Base-by-base conservation (phyloP, 169 alveolate genomes). In the Eimeria zaria region DNA sequence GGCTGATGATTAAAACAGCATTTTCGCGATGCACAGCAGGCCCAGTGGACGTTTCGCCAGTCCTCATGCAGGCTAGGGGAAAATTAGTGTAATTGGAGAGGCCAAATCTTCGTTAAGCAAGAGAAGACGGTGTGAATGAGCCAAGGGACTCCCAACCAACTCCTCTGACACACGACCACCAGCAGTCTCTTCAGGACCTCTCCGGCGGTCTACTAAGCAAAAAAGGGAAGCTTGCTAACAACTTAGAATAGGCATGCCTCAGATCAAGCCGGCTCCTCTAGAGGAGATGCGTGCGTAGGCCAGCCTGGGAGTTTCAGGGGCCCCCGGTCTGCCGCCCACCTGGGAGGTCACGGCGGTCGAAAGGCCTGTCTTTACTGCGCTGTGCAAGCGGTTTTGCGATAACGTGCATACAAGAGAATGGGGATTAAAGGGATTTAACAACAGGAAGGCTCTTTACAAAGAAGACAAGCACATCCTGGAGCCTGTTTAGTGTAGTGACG, bases 321-420 rank as follows among this genome's bases (percentile, higher is more conserved):
- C 60, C 64, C 53, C 87, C 39, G 87, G 87, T 76, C 87, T 48
- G 64, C 87, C 27, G 87, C 87, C 87, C 87, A 36, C 39, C 87
- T 76, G 44, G 46, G 60, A 44, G 87, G 87, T 39, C 87, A 44
- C 87, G 87, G 87, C 87, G 87, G 87, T 76, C 87, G 87, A 36
- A 36, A 44, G 62, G 60, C 87, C 87, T 27, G 62, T 22, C 36
- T 20, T 16, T 46, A 36, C n/a, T 36, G 51, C 80, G 36, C n/a
- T 8, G n/a, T 24, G 51, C 51, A 69, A 51, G 16, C 16, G 80
- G 80, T 11, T n/a, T 51, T 33, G 1, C 36, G n/a, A 0, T 46
- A 69, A 69, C 27, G n/a, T 69, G 80, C 6, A 36, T 46, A 69
- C 46, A 5, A 69, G 36, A 69, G 51, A 12, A 0, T 16, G 80